A percentile compares a stretch with the other conserved stretches of the same genome.
These are phyloP conservation scores for Aspergillus sclerotioniger DNA, from an alignment of 495 filamentous ascomycete species.

Conservation along the genomic window DNA sequence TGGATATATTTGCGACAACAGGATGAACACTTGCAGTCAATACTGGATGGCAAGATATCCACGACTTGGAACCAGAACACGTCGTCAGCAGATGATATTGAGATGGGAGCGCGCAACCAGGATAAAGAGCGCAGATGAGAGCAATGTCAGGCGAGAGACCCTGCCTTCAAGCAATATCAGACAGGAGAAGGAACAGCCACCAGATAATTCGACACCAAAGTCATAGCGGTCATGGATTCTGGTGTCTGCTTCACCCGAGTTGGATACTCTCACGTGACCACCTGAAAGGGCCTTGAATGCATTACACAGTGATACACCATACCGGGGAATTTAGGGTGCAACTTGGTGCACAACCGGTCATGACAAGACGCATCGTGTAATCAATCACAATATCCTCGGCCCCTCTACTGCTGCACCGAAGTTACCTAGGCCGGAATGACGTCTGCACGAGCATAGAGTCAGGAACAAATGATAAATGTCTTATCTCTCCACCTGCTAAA, in stretches of 20 bases:
- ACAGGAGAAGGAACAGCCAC: background rate
- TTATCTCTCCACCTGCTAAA: slow-evolving; percentile 18
- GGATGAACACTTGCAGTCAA: background rate
- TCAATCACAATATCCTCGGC: slow-evolving; percentile 15
- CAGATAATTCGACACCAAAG: slow-evolving; percentile 6
- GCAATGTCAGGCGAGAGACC: background rate
- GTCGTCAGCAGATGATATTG: background rate
- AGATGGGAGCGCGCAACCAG: background rate
- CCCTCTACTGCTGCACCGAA: slow-evolving; percentile 1
- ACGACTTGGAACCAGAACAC: slow-evolving; percentile 2
- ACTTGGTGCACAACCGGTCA: background rate
- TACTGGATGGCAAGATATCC: background rate
- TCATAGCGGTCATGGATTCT: slow-evolving; percentile 9
- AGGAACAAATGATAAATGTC: slow-evolving; percentile 9
- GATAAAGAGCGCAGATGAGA: background rate
- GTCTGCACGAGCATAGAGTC: slow-evolving; percentile 6
- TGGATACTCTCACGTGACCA: slow-evolving; percentile 18
- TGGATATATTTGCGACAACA: background rate
- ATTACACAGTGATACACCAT: background rate
- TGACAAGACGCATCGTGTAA: background rate
- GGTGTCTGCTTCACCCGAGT: slow-evolving; percentile 13
- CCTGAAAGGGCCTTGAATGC: background rate
- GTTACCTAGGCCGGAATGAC: slow-evolving; percentile 19
- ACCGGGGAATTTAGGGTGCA: background rate
- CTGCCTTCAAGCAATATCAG: slow-evolving; percentile 4